A percentile compares a stretch with the other conserved stretches of the same genome.
phyloP scores from a whole-genome alignment of 257 asterid genomes.

The Rehmannia glutinosa region DNA sequence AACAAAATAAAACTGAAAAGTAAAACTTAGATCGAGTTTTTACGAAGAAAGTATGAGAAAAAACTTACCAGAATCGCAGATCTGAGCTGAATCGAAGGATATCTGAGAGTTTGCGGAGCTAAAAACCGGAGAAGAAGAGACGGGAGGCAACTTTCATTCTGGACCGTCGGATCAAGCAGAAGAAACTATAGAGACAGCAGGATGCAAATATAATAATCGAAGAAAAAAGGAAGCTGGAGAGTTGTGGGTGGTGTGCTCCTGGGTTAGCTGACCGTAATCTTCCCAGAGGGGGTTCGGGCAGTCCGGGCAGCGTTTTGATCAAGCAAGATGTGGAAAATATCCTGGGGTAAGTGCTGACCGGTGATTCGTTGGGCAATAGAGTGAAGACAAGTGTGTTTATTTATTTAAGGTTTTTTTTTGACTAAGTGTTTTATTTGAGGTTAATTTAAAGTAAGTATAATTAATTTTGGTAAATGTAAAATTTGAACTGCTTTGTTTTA shows the following conservation, averaged over 20 bases:
- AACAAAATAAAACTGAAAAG: background rate
- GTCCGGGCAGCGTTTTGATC: constrained; percentile 30
- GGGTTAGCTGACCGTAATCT: constrained; percentile 30
- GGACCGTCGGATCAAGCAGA: constrained; percentile 42
- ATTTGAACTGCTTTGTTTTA: too few species aligned
- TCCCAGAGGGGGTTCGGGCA: constrained; percentile 20
- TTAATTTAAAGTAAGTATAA: too few species aligned
- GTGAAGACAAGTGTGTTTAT: too few species aligned
- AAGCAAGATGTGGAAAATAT: constrained; percentile 1
- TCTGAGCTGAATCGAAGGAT: constrained; percentile 27
- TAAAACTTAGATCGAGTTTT: background rate
- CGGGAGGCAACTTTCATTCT: constrained; percentile 24
- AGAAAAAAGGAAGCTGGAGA: background rate
- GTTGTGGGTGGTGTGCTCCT: too few species aligned
- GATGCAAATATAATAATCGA: background rate
- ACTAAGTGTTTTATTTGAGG: too few species aligned
- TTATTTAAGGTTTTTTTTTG: too few species aligned
- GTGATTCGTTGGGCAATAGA: constrained; percentile 8
- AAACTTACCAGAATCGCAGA: constrained; percentile 30
- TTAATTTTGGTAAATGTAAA: too few species aligned
- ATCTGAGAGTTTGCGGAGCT: constrained; percentile 23
- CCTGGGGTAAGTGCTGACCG: constrained; percentile 15
- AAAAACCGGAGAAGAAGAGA: constrained; percentile 17
- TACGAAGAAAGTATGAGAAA: background rate
- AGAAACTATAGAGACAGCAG: constrained; percentile 17